Base-by-base conservation (phyloP, 78 protist genomes). In the Capsaspora owczarzaki region DNA sequence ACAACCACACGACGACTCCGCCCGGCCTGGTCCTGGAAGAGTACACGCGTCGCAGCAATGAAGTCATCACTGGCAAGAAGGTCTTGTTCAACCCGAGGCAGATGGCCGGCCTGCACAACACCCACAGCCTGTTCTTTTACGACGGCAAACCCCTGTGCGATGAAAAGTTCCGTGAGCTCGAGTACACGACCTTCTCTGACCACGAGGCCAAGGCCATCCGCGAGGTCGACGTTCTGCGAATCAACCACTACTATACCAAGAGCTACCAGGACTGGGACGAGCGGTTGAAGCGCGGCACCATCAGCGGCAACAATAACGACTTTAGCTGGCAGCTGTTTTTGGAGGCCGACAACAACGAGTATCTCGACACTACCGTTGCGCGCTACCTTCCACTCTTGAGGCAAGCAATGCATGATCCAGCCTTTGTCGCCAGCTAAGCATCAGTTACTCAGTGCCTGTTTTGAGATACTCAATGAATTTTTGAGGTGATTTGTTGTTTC, bases 201-300 rank as follows among this genome's bases (percentile, higher is more conserved):
- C 66, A 29, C 35, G 4, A 10, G 29, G 66, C 25, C n/a, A 56
- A 29, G 66, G 2, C 25, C n/a, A 10, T 56, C 33, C 66, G 66
- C 35, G 66, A 56, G 66, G 66, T 56, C 33, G 66, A 56, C n/a
- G 10, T 56, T 10, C 66, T 56, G 29, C 66, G 66, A 16, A 56
- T 56, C 66, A 56, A 56, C 66, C 66, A 56, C 66, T 56, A 56
- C 66, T 56, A 56, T 29, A 56, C 66, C 10, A 56, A 56, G 66
- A 56, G 66, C n/a, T 16, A 16, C 33, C 29, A 3, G 29, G 66
- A 56, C 14, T 56, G 66, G 66, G 25, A 56, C 35, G 66, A 56
- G n/a, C 66, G 66, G 66, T 29, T 56, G 66, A 6, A 56, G 35
- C 66, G 66, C 66, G 66, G 66, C 66, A 56, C 66, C 4, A 56